Evolutionary conservation across 805 yeast species (phyloP).

Genomic region (Metschnikowia arizonensis): DNA sequence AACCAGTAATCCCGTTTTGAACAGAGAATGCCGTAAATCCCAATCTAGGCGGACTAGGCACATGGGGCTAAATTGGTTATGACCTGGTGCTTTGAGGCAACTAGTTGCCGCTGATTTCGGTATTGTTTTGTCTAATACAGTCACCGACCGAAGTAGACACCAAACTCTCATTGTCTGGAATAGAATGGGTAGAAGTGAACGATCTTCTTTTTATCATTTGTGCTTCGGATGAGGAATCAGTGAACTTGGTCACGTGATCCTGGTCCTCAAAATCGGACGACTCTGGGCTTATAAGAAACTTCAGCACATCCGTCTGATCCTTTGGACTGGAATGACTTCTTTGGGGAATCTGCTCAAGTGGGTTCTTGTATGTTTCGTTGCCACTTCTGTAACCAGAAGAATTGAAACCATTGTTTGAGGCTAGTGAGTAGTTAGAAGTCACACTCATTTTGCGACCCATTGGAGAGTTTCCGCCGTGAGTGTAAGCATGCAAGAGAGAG

Average conservation of each 20-base stretch:
- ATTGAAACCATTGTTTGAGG: slow-evolving; percentile 5
- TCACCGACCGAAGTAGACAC: slow-evolving; percentile 38
- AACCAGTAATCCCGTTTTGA: background rate
- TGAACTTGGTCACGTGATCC: slow-evolving; percentile 10
- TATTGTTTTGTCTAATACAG: slow-evolving; percentile 36
- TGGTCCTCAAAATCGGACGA: slow-evolving; percentile 23
- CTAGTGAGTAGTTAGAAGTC: slow-evolving; percentile 14
- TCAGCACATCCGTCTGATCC: slow-evolving; percentile 7
- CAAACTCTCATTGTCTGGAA: slow-evolving; percentile 33
- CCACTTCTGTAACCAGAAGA: slow-evolving; percentile 2
- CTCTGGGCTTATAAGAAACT: slow-evolving; percentile 26
- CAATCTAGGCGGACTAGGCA: background rate
- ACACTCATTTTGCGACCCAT: slow-evolving; percentile 21
- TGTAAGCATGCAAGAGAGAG: slow-evolving; percentile 38
- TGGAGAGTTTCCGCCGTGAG: slow-evolving; percentile 33
- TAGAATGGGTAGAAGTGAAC: slow-evolving; percentile 12
- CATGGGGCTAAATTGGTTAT: background rate
- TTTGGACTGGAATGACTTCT: background rate
- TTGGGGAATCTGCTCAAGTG: slow-evolving; percentile 11
- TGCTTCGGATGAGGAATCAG: slow-evolving; percentile 6
- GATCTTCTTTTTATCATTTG: slow-evolving; percentile 15
- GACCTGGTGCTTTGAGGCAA: background rate
- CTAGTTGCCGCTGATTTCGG: slow-evolving; percentile 32
- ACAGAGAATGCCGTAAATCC: no score
- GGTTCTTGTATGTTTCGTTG: slow-evolving; percentile 13